Percentiles rank a stretch among this genome's conserved stretches.
Conservation (phyloP, 768 basidiomycete genomes). For the Paxillus rubicundulus region DNA sequence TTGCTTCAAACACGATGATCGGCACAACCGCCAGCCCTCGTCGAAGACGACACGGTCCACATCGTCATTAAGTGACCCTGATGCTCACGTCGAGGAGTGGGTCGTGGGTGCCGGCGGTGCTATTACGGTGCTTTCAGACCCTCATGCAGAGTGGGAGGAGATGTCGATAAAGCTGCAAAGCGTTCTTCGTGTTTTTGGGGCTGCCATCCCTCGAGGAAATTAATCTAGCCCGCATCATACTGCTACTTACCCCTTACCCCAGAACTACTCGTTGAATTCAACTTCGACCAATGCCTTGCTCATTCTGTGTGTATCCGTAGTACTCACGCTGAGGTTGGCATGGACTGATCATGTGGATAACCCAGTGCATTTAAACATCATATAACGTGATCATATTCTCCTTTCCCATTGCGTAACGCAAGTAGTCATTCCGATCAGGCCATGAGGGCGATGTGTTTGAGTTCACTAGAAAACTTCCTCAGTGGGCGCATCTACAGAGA, state of each 20-base stretch:
- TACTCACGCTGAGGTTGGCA: too few species aligned
- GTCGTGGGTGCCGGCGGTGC: slow-evolving; percentile 91
- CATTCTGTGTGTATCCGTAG: too few species aligned
- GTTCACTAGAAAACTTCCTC: slow-evolving; percentile 49
- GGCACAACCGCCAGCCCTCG: slow-evolving; percentile 11
- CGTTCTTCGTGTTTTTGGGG: slow-evolving; percentile 64
- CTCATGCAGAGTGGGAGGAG: slow-evolving; percentile 90
- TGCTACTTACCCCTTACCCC: background rate
- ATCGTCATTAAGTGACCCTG: slow-evolving; percentile 9
- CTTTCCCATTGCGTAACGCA: background rate
- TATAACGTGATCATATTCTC: background rate
- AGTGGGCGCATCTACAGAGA: slow-evolving; percentile 5
- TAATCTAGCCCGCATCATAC: slow-evolving; percentile 1
- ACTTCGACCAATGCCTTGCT: slow-evolving; percentile 28
- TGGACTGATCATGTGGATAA: background rate
- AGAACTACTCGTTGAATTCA: slow-evolving; percentile 31
- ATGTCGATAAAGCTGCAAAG: slow-evolving; percentile 85
- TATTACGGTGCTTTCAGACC: slow-evolving; percentile 88
- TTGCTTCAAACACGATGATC: slow-evolving; percentile 71
- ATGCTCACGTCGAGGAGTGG: slow-evolving; percentile 53
- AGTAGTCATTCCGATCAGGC: slow-evolving; percentile 38
- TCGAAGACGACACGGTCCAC: slow-evolving; percentile 5
- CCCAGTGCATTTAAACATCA: background rate
- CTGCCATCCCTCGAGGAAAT: slow-evolving; percentile 22
- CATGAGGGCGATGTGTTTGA: slow-evolving; percentile 80